Conservation (phyloP, 2,329 filamentous ascomycete species). For the Mycosphaerelloides madeirae region DNA sequence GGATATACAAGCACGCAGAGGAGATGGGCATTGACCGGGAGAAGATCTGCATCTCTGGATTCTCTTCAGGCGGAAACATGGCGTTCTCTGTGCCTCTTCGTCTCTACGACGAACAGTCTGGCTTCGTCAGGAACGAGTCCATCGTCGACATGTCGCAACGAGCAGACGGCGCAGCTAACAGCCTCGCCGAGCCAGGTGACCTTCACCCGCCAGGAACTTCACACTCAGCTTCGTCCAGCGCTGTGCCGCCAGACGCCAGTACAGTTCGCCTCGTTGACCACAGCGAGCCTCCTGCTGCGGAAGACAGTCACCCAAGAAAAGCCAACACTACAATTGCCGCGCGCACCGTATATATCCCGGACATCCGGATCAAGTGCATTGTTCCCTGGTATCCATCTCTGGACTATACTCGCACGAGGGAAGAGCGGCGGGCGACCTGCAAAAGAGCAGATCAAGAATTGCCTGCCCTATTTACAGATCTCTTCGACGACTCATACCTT, state of each 20-base stretch:
- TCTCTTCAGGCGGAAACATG: constrained; percentile 61
- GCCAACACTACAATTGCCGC: constrained; percentile 8
- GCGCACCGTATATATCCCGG: constrained; percentile 10
- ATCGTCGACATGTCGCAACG: neutral
- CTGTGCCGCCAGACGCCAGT: constrained; percentile 15
- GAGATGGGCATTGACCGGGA: constrained; percentile 54
- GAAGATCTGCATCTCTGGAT: constrained; percentile 56
- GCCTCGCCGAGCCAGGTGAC: neutral
- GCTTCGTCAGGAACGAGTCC: constrained; percentile 21
- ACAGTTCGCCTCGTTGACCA: constrained; percentile 7
- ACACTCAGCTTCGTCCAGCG: constrained; percentile 10
- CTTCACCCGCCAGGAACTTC: constrained; percentile 3
- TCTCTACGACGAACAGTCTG: constrained; percentile 46
- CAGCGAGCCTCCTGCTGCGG: constrained; percentile 10
- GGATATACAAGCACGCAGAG: constrained; percentile 52
- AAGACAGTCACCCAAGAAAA: constrained; percentile 2
- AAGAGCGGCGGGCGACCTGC: constrained; percentile 53
- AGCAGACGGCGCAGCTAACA: neutral
- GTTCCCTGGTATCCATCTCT: constrained; percentile 60
- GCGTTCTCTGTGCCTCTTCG: constrained; percentile 58
- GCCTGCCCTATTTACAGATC: constrained; percentile 47
- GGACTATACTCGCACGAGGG: constrained; percentile 58
- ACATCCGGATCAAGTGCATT: constrained; percentile 51
- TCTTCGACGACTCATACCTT: constrained; percentile 50
- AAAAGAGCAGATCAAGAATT: constrained; percentile 50